A percentile compares a stretch with the other conserved stretches of the same genome.
Conservation (phyloP, 495 filamentous ascomycete species). For the Neurospora sublineolata region DNA sequence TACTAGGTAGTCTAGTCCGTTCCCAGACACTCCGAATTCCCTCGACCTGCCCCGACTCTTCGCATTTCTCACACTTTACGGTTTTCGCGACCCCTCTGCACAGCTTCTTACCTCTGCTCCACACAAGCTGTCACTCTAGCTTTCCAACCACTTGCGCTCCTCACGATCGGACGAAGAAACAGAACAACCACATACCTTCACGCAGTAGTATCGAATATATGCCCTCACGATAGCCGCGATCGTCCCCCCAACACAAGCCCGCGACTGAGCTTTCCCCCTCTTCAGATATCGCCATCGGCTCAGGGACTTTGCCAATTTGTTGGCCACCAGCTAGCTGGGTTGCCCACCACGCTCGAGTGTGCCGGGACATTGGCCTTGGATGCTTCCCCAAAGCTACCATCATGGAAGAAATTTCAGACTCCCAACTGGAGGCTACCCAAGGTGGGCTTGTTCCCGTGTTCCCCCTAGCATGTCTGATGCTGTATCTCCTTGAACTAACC, state of each 20-base stretch:
- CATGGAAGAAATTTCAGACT: background rate
- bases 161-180: background rate
- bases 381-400: background rate
- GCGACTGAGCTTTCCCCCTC: background rate
- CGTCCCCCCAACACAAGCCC: background rate
- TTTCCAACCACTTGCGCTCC: background rate
- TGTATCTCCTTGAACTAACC: background rate
- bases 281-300: background rate
- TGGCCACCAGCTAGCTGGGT: background rate
- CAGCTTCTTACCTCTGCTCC: background rate
- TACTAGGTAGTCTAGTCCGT: background rate
- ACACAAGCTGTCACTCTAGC: background rate
- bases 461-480: conserved; percentile 7
- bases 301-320: background rate
- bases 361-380: background rate
- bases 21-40: background rate
- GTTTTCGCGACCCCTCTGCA: background rate
- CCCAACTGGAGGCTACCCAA: conserved; percentile 11
- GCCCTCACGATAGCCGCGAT: background rate
- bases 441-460: conserved; percentile 5
- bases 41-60: background rate
- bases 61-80: background rate
- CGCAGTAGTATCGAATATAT: background rate
- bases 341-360: background rate
- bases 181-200: background rate